These are phyloP conservation scores for Flagelloscypha sp. DNA, from an alignment of 768 basidiomycete species.

Conservation along the genomic window DNA sequence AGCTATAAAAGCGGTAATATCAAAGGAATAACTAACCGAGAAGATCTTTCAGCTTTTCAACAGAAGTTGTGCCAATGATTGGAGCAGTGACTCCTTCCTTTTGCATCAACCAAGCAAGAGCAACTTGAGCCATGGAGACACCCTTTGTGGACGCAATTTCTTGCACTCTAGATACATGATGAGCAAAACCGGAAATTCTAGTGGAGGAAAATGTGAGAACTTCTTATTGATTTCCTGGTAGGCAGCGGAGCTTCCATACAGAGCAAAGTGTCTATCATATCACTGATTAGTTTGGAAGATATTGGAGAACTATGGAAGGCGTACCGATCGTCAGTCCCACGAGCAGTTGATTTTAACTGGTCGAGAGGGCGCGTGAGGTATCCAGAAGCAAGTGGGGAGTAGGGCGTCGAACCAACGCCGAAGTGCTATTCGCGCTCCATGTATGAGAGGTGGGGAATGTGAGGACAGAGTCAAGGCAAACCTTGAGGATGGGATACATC, in stretches of 20 bases:
- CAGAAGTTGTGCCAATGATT: conserved; percentile 34
- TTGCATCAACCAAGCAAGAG: conserved; percentile 33
- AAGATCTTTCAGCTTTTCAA: conserved; percentile 26
- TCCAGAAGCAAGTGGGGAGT: conserved; percentile 52
- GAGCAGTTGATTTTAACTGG: conserved; percentile 32
- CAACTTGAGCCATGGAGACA: conserved; percentile 38
- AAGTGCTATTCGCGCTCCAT: conserved; percentile 26
- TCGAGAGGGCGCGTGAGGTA: conserved; percentile 33
- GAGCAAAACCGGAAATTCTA: too few relatives aligned
- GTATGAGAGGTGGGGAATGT: not conserved
- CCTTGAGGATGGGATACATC: conserved; percentile 24
- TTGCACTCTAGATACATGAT: conserved; percentile 27
- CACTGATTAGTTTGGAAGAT: too few relatives aligned
- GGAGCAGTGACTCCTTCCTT: conserved; percentile 32
- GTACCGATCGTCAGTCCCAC: conserved; percentile 24
- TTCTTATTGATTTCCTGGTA: too few relatives aligned
- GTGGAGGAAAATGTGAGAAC: too few relatives aligned
- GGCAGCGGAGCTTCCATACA: too few relatives aligned
- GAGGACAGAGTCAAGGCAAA: not conserved
- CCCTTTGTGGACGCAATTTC: conserved; percentile 35
- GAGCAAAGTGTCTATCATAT: too few relatives aligned
- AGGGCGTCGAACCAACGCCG: conserved; percentile 49
- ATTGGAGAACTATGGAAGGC: too few relatives aligned
- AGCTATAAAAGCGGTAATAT: not conserved
- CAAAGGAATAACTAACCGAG: conserved; percentile 14